phyloP scores from a whole-genome alignment of 768 basidiomycete species.

The Pulveroboletus sp. region DNA sequence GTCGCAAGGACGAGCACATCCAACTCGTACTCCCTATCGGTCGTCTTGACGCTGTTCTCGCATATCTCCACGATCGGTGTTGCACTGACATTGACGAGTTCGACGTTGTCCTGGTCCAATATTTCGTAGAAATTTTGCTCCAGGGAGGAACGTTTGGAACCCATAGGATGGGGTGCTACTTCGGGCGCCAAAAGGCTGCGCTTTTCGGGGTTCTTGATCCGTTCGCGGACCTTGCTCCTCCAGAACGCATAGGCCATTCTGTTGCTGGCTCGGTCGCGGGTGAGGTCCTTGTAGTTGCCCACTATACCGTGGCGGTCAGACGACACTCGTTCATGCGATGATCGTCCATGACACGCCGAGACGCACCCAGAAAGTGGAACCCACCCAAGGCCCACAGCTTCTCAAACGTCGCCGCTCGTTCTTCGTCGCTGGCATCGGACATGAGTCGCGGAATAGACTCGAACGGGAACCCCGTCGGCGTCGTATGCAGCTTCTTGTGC shows the following conservation, averaged over 20 bases:
- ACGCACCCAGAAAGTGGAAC: constrained; percentile 7
- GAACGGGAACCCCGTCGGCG: background rate
- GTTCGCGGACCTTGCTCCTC: constrained; percentile 13
- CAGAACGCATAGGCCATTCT: constrained; percentile 6
- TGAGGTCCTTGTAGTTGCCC: constrained; percentile 4
- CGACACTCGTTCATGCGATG: no score
- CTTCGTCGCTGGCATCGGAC: constrained; percentile 3
- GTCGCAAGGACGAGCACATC: constrained; percentile 17
- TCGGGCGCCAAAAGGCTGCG: constrained; percentile 12
- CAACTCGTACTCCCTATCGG: constrained; percentile 3
- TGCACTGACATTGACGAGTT: constrained; percentile 8
- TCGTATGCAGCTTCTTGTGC: background rate
- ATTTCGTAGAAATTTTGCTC: constrained; percentile 13
- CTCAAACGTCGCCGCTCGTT: constrained; percentile 10
- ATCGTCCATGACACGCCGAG: no score
- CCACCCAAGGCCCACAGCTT: constrained; percentile 6
- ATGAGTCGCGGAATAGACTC: background rate
- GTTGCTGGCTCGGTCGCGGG: background rate
- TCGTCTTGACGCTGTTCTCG: constrained; percentile 7
- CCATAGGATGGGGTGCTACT: constrained; percentile 10
- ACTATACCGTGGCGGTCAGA: no score
- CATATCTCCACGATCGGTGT: constrained; percentile 8
- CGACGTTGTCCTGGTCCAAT: constrained; percentile 15
- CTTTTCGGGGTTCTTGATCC: constrained; percentile 10
- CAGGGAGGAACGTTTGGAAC: constrained; percentile 2